phyloP scores from a whole-genome alignment of 73 alveolate species.

The Blepharisma stoltei region DNA sequence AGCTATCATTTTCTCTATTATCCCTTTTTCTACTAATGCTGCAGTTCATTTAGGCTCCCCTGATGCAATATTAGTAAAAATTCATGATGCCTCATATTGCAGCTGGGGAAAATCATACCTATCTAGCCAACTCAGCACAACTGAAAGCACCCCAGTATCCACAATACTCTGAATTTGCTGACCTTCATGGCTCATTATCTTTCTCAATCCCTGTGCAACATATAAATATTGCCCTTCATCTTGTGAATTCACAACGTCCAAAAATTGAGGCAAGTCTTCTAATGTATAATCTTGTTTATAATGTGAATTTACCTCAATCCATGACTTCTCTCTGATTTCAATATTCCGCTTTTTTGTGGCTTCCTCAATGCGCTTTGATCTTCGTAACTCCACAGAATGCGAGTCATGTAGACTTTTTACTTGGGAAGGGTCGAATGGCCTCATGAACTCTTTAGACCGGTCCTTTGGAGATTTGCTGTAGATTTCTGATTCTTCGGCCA shows the following conservation, averaged over 20 bases:
- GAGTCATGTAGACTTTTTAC: conserved; percentile 64
- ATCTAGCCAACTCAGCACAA: conserved; percentile 68
- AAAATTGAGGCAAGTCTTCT: conserved; percentile 58
- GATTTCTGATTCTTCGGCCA: too few relatives aligned
- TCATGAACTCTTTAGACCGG: conserved; percentile 33
- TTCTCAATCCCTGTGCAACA: conserved; percentile 93
- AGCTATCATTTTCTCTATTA: conserved; percentile 68
- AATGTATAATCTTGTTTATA: conserved; percentile 28
- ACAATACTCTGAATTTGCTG: conserved; percentile 89
- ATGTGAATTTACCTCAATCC: conserved; percentile 26
- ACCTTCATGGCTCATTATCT: conserved; percentile 81
- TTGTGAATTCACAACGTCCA: conserved; percentile 39
- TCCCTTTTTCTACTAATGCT: conserved; percentile 90
- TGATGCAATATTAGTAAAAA: conserved; percentile 92
- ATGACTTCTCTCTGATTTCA: background rate
- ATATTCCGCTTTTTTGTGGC: conserved; percentile 17
- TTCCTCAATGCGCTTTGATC: conserved; percentile 25
- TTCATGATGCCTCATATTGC: conserved; percentile 96
- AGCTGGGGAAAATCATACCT: conserved; percentile 76
- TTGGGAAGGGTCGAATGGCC: conserved; percentile 47
- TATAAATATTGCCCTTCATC: conserved; percentile 45
- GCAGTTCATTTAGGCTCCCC: conserved; percentile 87
- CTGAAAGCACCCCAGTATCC: conserved; percentile 89
- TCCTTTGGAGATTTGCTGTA: too few relatives aligned
- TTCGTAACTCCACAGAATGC: conserved; percentile 49